Conservation (phyloP, 768 basidiomycete species). For the Lactarius deliciosus region DNA sequence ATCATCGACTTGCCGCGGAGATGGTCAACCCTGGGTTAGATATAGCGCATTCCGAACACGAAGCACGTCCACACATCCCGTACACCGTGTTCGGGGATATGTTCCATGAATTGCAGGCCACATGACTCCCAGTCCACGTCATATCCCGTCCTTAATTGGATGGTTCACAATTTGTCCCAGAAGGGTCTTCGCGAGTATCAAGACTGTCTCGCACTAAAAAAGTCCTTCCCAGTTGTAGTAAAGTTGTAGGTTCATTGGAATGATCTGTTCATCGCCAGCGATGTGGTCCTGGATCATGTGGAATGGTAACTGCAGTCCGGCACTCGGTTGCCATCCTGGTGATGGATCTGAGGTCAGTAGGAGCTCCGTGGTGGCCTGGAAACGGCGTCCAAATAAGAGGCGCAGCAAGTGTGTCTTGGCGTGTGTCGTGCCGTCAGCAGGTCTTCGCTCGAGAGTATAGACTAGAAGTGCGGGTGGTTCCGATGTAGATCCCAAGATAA, state of each 20-base stretch:
- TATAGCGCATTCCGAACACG: slow-evolving; percentile 28
- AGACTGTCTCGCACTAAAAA: neutral
- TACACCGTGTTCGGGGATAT: neutral
- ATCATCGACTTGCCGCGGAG: slow-evolving; percentile 3
- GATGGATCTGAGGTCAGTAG: slow-evolving; percentile 20
- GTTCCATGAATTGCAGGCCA: slow-evolving; percentile 1
- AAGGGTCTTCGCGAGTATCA: slow-evolving; percentile 18
- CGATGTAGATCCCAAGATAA: slow-evolving; percentile 22
- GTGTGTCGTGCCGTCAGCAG: neutral
- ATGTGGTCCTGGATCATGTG: too few species aligned
- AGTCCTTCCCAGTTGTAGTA: neutral
- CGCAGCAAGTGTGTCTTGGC: slow-evolving; percentile 10
- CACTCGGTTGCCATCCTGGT: slow-evolving; percentile 11
- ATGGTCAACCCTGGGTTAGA: neutral
- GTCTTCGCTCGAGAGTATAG: slow-evolving; percentile 20
- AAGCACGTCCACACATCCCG: slow-evolving; percentile 21
- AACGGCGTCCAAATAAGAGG: neutral
- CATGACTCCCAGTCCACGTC: slow-evolving; percentile 23
- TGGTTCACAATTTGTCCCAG: slow-evolving; percentile 3
- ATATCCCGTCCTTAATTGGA: neutral
- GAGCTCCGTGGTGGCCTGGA: neutral
- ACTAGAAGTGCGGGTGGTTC: slow-evolving; percentile 15
- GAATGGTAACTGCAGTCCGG: slow-evolving; percentile 34
- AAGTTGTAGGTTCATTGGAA: slow-evolving; percentile 7
- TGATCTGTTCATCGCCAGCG: slow-evolving; percentile 17